phyloP scores from a whole-genome alignment of 164 flowering plant species.

The Aristolochia contorta region DNA sequence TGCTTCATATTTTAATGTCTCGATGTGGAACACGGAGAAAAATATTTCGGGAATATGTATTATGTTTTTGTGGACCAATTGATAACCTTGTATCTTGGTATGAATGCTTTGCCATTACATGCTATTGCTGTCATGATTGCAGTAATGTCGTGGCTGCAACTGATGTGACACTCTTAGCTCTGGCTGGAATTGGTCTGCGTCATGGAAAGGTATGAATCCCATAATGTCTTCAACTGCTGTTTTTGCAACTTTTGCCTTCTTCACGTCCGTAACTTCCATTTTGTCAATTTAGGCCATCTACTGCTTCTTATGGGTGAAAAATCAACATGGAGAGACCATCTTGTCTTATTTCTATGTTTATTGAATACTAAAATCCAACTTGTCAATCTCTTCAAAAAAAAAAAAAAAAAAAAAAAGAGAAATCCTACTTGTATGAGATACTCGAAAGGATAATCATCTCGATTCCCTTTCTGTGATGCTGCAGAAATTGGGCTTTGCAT shows the following conservation, averaged over 20 bases:
- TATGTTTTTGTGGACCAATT: no score
- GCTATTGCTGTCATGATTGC: constrained; percentile 23
- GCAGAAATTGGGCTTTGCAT: constrained; percentile 97
- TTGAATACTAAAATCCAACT: no score
- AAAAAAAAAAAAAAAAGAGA: no score
- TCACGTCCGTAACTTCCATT: no score
- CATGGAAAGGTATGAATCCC: constrained; percentile 49
- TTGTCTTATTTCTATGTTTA: neutral
- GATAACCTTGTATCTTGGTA: no score
- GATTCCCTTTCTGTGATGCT: neutral
- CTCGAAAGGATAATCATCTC: neutral
- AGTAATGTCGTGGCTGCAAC: constrained; percentile 98
- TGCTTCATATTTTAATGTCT: neutral
- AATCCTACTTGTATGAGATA: neutral
- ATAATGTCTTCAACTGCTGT: no score
- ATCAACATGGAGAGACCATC: no score
- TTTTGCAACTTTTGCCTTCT: no score
- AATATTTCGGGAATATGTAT: neutral
- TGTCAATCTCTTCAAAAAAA: no score
- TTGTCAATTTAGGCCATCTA: no score
- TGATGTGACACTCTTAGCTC: constrained; percentile 79
- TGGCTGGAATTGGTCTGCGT: constrained; percentile 87
- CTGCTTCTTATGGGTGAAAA: no score
- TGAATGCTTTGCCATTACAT: neutral
- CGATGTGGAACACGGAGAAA: neutral